A percentile compares a stretch with the other conserved stretches of the same genome.
phyloP scores from a whole-genome alignment of 2,329 filamentous ascomycete species.

The Talaromyces sp. region DNA sequence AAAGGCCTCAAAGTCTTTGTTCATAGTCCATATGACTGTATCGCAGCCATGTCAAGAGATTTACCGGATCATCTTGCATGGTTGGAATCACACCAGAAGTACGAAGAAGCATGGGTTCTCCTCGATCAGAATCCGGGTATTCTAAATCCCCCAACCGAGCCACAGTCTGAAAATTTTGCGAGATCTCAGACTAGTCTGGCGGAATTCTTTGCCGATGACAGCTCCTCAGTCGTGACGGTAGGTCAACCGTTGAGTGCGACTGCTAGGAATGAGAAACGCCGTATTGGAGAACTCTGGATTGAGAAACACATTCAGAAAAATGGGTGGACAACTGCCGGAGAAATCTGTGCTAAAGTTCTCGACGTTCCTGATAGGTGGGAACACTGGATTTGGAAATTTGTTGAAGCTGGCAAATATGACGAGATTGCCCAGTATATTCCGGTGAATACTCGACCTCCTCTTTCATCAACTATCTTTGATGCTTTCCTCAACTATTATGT shows the following conservation, averaged over 20 bases:
- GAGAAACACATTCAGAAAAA: slow-evolving; percentile 71
- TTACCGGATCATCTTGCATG: slow-evolving; percentile 78
- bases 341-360: slow-evolving; percentile 76
- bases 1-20: slow-evolving; percentile 80
- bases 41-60: slow-evolving; percentile 84
- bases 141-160: slow-evolving; percentile 37
- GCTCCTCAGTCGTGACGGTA: slow-evolving; percentile 58
- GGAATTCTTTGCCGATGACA: slow-evolving; percentile 70
- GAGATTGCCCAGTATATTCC: slow-evolving; percentile 85
- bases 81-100: slow-evolving; percentile 75
- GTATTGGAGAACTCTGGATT: slow-evolving; percentile 90
- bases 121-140: slow-evolving; percentile 81
- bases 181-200: slow-evolving; percentile 44
- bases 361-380: slow-evolving; percentile 80
- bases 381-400: slow-evolving; percentile 92
- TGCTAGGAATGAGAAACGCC: slow-evolving; percentile 78
- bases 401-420: slow-evolving; percentile 77
- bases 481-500: slow-evolving; percentile 86
- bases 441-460: slow-evolving; percentile 67
- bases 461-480: slow-evolving; percentile 81
- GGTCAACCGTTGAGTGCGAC: slow-evolving; percentile 56
- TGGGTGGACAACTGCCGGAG: slow-evolving; percentile 72
- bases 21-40: slow-evolving; percentile 92
- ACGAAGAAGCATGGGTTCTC: slow-evolving; percentile 81
- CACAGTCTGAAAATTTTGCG: slow-evolving; percentile 27